Percentiles rank a stretch among this genome's conserved stretches.
Conservation (phyloP, 2,329 filamentous ascomycete genomes). For the Aspergillus bombycis region DNA sequence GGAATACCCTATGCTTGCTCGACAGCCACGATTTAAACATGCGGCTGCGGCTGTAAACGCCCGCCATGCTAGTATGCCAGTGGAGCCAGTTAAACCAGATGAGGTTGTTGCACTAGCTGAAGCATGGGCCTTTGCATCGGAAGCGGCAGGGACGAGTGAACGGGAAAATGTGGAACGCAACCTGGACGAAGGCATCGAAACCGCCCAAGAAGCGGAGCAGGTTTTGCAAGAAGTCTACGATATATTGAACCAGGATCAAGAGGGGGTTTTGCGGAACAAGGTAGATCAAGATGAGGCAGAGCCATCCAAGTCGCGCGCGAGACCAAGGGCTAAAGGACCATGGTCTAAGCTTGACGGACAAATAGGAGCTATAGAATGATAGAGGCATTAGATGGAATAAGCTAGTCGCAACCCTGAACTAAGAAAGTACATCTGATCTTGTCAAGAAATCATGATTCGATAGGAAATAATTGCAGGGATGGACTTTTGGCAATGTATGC, state of each 20-base stretch:
- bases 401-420: not conserved
- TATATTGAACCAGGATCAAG: constrained; percentile 38
- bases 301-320: constrained; percentile 23
- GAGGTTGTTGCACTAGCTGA: constrained; percentile 39
- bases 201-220: constrained; percentile 31
- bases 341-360: constrained; percentile 42
- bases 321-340: constrained; percentile 32
- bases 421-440: not conserved
- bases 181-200: constrained; percentile 35
- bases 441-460: not conserved
- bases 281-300: constrained; percentile 27
- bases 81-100: constrained; percentile 29
- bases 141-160: constrained; percentile 34
- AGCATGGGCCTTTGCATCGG: constrained; percentile 46
- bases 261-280: constrained; percentile 25
- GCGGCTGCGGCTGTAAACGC: constrained; percentile 31
- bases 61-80: constrained; percentile 18
- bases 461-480: not conserved
- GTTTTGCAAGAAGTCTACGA: constrained; percentile 37
- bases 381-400: not conserved
- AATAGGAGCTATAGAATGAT: constrained; percentile 29
- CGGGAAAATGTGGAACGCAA: constrained; percentile 39
- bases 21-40: constrained; percentile 42
- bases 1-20: constrained; percentile 42
- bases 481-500: not conserved